Base-by-base conservation (phyloP, 805 yeast species). In the Candida broadrunensis region DNA sequence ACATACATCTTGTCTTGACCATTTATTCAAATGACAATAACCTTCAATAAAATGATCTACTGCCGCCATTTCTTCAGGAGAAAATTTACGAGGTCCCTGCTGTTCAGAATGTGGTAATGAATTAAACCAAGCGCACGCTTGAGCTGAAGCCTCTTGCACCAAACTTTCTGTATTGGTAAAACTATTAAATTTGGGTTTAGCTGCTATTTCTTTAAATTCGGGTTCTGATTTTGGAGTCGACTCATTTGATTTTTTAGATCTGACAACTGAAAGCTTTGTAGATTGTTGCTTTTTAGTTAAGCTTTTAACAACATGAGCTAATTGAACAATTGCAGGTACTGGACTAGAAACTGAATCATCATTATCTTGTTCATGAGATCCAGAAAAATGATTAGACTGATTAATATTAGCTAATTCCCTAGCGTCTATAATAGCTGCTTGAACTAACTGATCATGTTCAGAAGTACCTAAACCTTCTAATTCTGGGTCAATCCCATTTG, bases 1-100 rank as follows among this genome's bases (percentile, higher is more conserved):
- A 61, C 96, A 85, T 5, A 90, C 76, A 41, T 83, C 85, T 34
- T 76, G 76, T 39, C 88, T 69, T 7, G 81, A 73, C 60, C 87
- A 66, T 23, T 74, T 73, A 54, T 84, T 73, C 47, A 83, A 73
- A 33, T 66, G 72, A 50, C 86, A 80, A 56, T 86, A 91, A 16
- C 83, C 83, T 13, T 67, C 63, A 45, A 90, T 78, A 52, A 86
- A 88, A 41, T 75, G 75, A 43, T 88, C 91, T 46, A 90, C 78
- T 0, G 88, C 85, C 16, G 66, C 73, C 14, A 69, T 73, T 61
- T 90, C 98, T 37, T 80, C 85, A 18, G 60, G 64, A 1, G 85
- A 69, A 53, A 87, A 87, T 7, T 60, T 51, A 17, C 73, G 49
- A 3, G 74, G 71, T 2, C 73, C 72, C 36, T 50, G 53, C 3